Base-by-base conservation (phyloP, 2,329 filamentous ascomycete genomes). In the Claviceps humidiphila region DNA sequence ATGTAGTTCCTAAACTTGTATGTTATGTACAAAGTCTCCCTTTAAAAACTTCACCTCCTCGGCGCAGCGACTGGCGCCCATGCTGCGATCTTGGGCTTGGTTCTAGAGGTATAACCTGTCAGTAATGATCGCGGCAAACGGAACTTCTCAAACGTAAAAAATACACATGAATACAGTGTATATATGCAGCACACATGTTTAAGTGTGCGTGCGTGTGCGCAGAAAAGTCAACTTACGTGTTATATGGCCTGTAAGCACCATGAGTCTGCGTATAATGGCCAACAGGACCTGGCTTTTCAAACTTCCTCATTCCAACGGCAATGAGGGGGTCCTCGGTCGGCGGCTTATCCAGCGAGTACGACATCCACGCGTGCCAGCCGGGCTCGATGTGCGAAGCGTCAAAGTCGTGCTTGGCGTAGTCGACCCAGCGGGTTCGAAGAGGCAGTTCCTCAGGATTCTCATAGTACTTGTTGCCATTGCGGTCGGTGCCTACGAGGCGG, bases 291-390 rank as follows among this genome's bases (percentile, higher is more conserved):
- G 76, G 75, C 54, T 82, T 76, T 67, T 95, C 89, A 86, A 90
- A 97, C 40, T 75, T 68, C 56, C 89, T 80, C 47, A 81, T 69
- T 59, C 81, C 76, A 50, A 82, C 73, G 61, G 82, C 78, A 57
- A 94, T 64, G 56, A 93, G 68, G 50, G 82, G 73, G 67, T 98
- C 93, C 63, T 85, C 71, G 40, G 76, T 80, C 1, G 93, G 93
- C 40, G 91, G 82, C 70, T 87, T 86, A 70, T 97, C 89, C 62
- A 95, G 84, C 71, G 83, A 74, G 73, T 98, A 97, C 59, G 89
- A 89, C 61, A 98, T 89, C 93, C 93, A 98, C 34, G 87, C 89
- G 73, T 97, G 93, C 93, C 93, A 98, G 70, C 91, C 87, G 49
- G 91, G 90, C 71, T 97, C 91, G 62, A 96, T 87, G 51, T 96